Evolutionary conservation across 495 filamentous ascomycete species (phyloP).

Genomic region (Cercophora sp.): DNA sequence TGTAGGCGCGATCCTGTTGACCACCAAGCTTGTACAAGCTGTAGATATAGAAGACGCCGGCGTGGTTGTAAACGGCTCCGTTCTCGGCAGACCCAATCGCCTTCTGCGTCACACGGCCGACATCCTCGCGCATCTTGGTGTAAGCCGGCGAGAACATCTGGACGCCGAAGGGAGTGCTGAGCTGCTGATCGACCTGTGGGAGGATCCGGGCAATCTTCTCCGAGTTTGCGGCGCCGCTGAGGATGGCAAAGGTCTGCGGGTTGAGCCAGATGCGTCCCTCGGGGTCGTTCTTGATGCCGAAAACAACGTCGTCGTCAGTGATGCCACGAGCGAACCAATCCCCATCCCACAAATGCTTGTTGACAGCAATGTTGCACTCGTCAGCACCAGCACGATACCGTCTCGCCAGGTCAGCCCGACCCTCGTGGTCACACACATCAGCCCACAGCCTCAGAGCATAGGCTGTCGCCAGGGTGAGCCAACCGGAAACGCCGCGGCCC

Average conservation of each 20-base stretch:
- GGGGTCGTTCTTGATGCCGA: conserved; percentile 45
- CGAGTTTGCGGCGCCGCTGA: conserved; percentile 45
- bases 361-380: conserved; percentile 48
- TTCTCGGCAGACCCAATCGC: conserved; percentile 54
- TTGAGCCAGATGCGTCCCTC: conserved; percentile 58
- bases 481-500: conserved; percentile 52
- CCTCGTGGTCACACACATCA: conserved; percentile 44
- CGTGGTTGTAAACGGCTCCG: conserved; percentile 55
- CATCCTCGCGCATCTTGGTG: conserved; percentile 53
- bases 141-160: conserved; percentile 53
- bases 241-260: conserved; percentile 51
- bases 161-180: conserved; percentile 50
- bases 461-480: conserved; percentile 53
- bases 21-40: conserved; percentile 46
- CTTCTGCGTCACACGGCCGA: conserved; percentile 57
- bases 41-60: conserved; percentile 50
- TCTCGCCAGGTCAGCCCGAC: conserved; percentile 33
- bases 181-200: conserved; percentile 45
- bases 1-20: conserved; percentile 48
- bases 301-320: conserved; percentile 50
- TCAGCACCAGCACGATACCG: conserved; percentile 42
- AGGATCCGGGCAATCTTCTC: conserved; percentile 44
- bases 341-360: conserved; percentile 51
- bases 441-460: conserved; percentile 51
- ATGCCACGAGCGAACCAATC: conserved; percentile 56